Evolutionary conservation across 768 basidiomycete genomes (phyloP).

Genomic region (Favolaschia claudopus): DNA sequence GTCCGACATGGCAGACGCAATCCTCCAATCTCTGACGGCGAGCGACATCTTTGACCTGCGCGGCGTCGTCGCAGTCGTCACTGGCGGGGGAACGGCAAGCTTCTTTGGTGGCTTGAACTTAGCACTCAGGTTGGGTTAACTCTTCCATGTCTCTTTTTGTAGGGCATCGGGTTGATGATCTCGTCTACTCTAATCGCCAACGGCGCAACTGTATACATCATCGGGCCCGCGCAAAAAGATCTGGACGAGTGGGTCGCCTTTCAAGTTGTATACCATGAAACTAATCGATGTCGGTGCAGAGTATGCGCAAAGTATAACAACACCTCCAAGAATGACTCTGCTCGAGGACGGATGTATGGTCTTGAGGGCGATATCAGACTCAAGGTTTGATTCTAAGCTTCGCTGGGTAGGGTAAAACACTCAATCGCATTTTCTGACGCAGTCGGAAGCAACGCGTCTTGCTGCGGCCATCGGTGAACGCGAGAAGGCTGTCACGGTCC

Average conservation of each 20-base stretch:
- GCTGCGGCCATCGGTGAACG: constrained; percentile 47
- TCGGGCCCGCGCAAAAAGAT: constrained; percentile 49
- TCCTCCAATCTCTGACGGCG: constrained; percentile 43
- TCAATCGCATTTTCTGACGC: neutral
- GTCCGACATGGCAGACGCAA: constrained; percentile 34
- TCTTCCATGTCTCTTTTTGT: neutral
- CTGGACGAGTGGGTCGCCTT: constrained; percentile 41
- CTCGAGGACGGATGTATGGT: constrained; percentile 47
- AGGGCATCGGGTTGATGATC: constrained; percentile 62
- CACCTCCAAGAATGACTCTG: constrained; percentile 35
- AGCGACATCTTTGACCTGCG: constrained; percentile 50
- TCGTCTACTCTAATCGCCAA: constrained; percentile 54
- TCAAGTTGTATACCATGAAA: too few species aligned
- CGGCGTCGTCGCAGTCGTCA: constrained; percentile 55
- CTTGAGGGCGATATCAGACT: constrained; percentile 49
- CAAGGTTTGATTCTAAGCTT: constrained; percentile 39
- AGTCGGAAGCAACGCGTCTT: constrained; percentile 53
- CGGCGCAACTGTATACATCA: constrained; percentile 57
- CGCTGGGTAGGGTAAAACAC: neutral
- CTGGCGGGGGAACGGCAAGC: constrained; percentile 51
- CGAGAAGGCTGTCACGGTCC: constrained; percentile 49
- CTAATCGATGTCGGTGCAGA: constrained; percentile 22
- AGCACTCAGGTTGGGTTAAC: too few species aligned
- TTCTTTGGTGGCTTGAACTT: neutral
- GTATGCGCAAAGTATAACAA: constrained; percentile 47